These are phyloP conservation scores for Alliaria petiolata DNA, from an alignment of 345 rosid genomes.

Conservation along the genomic window DNA sequence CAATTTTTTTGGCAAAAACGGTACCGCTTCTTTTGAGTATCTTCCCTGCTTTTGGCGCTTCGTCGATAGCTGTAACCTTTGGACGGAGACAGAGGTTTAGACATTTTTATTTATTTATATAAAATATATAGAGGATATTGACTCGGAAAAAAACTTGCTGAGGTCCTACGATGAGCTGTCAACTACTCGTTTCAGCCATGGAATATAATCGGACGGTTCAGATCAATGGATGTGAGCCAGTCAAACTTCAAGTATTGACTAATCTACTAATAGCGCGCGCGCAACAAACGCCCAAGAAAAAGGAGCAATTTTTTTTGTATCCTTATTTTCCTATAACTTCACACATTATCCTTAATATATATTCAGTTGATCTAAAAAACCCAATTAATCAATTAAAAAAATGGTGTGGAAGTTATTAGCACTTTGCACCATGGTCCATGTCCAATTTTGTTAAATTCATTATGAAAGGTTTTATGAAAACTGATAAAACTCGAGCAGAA, in stretches of 20 bases:
- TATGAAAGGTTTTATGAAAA: too few species aligned
- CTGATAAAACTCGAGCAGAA: too few species aligned
- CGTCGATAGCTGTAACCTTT: not conserved
- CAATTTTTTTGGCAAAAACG: not conserved
- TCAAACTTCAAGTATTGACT: constrained; percentile 25
- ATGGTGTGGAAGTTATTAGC: too few species aligned
- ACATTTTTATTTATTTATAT: not conserved
- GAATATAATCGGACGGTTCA: constrained; percentile 8
- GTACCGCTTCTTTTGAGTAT: not conserved
- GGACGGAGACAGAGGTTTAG: not conserved
- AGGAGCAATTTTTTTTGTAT: not conserved
- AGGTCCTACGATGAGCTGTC: constrained; percentile 12
- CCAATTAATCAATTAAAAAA: too few species aligned
- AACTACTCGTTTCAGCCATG: not conserved
- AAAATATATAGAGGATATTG: not conserved
- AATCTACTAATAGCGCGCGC: not conserved
- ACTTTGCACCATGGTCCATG: too few species aligned
- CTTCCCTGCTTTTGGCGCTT: not conserved
- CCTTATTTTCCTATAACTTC: not conserved
- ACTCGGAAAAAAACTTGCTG: not conserved
- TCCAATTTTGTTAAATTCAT: too few species aligned
- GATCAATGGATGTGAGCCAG: constrained; percentile 8
- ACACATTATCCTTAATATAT: not conserved
- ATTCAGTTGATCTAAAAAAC: not conserved
- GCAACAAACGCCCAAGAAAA: not conserved